Conservation (phyloP, 192 early-diverging fungal species). For the Anaeromyces robustus region DNA sequence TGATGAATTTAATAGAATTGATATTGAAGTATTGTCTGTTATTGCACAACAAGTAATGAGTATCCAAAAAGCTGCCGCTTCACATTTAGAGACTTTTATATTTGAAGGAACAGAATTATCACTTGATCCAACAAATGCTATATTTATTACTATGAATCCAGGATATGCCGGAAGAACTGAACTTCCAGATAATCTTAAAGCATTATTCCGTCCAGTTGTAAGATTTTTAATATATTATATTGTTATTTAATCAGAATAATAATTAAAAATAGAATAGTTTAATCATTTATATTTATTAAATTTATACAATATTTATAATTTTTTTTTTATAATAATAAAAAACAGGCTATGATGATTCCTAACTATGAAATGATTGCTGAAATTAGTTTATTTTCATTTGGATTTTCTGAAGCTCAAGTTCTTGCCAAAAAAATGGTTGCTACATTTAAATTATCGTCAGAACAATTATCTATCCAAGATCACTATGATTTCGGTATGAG, state of each 20-base stretch:
- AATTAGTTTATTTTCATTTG: conserved; percentile 43
- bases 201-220: conserved; percentile 35
- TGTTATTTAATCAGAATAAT: no score
- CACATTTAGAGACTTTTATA: conserved; percentile 27
- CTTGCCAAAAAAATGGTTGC: conserved; percentile 46
- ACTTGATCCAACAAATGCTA: conserved; percentile 40
- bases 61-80: conserved; percentile 33
- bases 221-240: neutral
- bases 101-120: conserved; percentile 45
- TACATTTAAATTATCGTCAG: conserved; percentile 40
- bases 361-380: conserved; percentile 52
- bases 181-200: conserved; percentile 42
- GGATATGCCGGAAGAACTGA: conserved; percentile 47
- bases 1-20: conserved; percentile 48
- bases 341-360: conserved; percentile 45
- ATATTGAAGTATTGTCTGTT: conserved; percentile 44
- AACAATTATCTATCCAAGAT: conserved; percentile 42
- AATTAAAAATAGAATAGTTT: no score
- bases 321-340: neutral
- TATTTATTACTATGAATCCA: conserved; percentile 50
- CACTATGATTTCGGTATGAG: conserved; percentile 53
- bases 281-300: no score
- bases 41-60: conserved; percentile 47
- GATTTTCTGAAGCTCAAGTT: conserved; percentile 37
- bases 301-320: neutral